Evolutionary conservation across 805 yeast species (phyloP), one percentile per base, ranked within the genome.

Genomic region (Candida coleopterorum): DNA sequence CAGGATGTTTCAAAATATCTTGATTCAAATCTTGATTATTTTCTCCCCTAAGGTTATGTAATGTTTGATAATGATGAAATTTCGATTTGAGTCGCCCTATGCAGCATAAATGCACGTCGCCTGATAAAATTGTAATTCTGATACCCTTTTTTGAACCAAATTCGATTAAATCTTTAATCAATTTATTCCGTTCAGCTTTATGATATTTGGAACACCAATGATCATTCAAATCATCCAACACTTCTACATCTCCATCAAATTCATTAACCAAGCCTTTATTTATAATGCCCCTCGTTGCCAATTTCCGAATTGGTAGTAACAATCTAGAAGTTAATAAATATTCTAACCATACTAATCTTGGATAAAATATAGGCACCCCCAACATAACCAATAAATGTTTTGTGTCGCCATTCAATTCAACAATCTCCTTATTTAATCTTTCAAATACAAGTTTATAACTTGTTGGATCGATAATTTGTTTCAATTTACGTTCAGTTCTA

Each of bases 201-300:
- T 90, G 98, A 55, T 81, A 75, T 41, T 72, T 72, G 3, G 96
- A 81, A 57, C 97, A 88, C 98, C 98, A 90, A 62, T 90, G 97
- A 56, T 90, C 98, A 53, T 88, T 81, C 58, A 93, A 69, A 56
- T 90, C 97, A 54, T 93, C 97, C 46, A 93, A 70, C 11, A 90
- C 76, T 60, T 90, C 97, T 5, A 90, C 79, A 27, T 83, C 77
- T 2, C 97, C 97, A 55, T 89, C 96, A 52, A 89, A 90, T 48
- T 85, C 93, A 53, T 93, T 90, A 18, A 87, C 87, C 23, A 90
- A 60, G 0, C 95, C 94, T 41, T 72, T 70, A 33, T 79, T 74
- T 27, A 84, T 59, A 18, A 59, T 36, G 2, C 88, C 87, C 39
- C 71, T 73, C 38, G 74, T 68, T 2, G 90, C 76, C 45, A 70